A percentile compares a stretch with the other conserved stretches of the same genome.
Evolutionary conservation across 768 basidiomycete genomes (phyloP).

Genomic region (Kwoniella mangroviensis): DNA sequence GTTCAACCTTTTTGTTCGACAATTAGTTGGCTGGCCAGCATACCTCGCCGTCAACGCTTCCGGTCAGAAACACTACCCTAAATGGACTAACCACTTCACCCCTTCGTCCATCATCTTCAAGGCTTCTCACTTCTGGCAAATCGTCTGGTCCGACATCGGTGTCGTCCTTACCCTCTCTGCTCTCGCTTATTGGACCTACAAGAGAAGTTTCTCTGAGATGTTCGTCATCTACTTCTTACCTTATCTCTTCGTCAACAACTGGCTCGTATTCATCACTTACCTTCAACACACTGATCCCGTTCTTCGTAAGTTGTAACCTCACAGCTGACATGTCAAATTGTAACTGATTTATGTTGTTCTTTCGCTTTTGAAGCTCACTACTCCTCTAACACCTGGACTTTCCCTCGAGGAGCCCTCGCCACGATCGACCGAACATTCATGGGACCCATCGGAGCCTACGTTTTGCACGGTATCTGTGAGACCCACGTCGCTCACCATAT

Average conservation of each 20-base stretch:
- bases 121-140: slow-evolving; percentile 74
- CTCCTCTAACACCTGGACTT: slow-evolving; percentile 84
- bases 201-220: slow-evolving; percentile 72
- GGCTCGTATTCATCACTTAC: slow-evolving; percentile 96
- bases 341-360: not conserved
- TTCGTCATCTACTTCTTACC: slow-evolving; percentile 81
- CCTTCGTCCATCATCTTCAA: slow-evolving; percentile 79
- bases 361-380: slow-evolving; percentile 72
- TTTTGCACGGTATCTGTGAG: slow-evolving; percentile 91
- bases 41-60: slow-evolving; percentile 83
- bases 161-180: slow-evolving; percentile 72
- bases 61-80: slow-evolving; percentile 80
- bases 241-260: slow-evolving; percentile 78
- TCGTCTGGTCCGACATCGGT: slow-evolving; percentile 83
- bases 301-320: slow-evolving; percentile 61
- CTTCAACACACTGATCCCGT: slow-evolving; percentile 96
- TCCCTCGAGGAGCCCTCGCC: slow-evolving; percentile 87
- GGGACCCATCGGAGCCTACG: slow-evolving; percentile 81
- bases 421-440: slow-evolving; percentile 85
- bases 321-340: not conserved
- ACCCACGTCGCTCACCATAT: slow-evolving; percentile 93
- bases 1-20: slow-evolving; percentile 56
- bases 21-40: slow-evolving; percentile 80
- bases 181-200: slow-evolving; percentile 65
- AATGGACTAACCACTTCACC: slow-evolving; percentile 80